Evolutionary conservation across 1,284 basidiomycete genomes (phyloP).

Genomic region (Heterobasidion irregulare): DNA sequence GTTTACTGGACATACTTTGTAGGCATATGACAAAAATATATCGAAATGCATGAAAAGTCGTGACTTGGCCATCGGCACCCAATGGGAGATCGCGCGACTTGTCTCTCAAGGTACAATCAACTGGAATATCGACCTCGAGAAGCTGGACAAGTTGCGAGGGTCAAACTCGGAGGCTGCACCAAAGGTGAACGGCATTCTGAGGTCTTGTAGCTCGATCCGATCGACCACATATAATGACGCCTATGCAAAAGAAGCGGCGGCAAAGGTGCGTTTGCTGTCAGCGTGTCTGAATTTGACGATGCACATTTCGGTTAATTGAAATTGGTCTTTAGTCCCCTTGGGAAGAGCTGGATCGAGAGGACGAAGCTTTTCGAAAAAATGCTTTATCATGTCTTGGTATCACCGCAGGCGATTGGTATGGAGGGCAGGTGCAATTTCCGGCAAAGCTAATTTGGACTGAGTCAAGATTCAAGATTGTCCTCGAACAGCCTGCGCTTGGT

Average conservation of each 20-base stretch:
- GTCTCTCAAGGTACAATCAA: constrained; percentile 5
- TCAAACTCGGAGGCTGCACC: constrained; percentile 4
- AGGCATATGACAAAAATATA: constrained; percentile 6
- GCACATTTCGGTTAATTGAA: not conserved
- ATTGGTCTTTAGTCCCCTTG: constrained; percentile 23
- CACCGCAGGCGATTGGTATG: constrained; percentile 20
- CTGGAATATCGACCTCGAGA: constrained; percentile 4
- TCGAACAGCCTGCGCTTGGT: constrained; percentile 24
- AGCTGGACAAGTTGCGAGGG: constrained; percentile 1
- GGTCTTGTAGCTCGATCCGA: not conserved
- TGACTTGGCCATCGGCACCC: constrained; percentile 13
- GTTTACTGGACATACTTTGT: not conserved
- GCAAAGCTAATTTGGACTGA: constrained; percentile 11
- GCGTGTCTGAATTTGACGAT: not conserved
- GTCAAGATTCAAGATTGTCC: constrained; percentile 12
- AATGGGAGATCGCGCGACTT: constrained; percentile 21
- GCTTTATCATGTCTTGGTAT: constrained; percentile 20
- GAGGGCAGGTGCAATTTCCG: constrained; percentile 27
- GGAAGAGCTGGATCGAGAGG: constrained; percentile 29
- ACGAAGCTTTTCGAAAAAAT: constrained; percentile 14
- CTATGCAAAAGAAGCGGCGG: constrained; percentile 1
- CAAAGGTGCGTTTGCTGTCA: not conserved
- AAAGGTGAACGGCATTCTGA: constrained; percentile 1
- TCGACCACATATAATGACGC: not conserved
- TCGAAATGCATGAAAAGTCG: constrained; percentile 6